These are phyloP conservation scores for Penicillium sp. DNA, from an alignment of 2,329 filamentous ascomycete genomes.

Conservation along the genomic window DNA sequence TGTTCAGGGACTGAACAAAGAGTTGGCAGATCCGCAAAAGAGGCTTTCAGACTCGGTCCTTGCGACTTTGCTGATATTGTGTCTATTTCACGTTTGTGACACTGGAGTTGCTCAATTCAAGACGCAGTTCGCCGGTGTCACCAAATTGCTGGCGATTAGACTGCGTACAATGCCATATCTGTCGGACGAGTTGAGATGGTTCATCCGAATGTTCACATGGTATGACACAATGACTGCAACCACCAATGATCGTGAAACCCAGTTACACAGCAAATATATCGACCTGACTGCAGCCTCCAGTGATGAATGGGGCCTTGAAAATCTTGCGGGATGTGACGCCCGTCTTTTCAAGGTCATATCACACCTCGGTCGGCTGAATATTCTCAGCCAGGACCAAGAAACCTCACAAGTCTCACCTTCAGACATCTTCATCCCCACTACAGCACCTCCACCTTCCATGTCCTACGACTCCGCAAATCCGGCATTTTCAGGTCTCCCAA, in stretches of 20 bases:
- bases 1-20: conserved; percentile 80
- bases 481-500: conserved; percentile 24
- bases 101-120: conserved; percentile 92
- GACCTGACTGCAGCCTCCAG: conserved; percentile 68
- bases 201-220: conserved; percentile 91
- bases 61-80: conserved; percentile 84
- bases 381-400: conserved; percentile 72
- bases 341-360: conserved; percentile 85
- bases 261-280: conserved; percentile 68
- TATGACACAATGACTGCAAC: conserved; percentile 92
- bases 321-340: conserved; percentile 85
- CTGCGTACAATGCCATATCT: conserved; percentile 63
- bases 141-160: conserved; percentile 82
- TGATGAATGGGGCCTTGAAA: conserved; percentile 77
- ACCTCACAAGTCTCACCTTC: conserved; percentile 18
- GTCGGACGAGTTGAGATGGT: conserved; percentile 76
- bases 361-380: conserved; percentile 80
- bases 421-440: conserved; percentile 24
- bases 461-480: conserved; percentile 32
- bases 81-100: conserved; percentile 91
- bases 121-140: conserved; percentile 90
- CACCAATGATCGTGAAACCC: conserved; percentile 88
- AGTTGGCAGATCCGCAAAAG: conserved; percentile 75
- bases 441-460: conserved; percentile 42
- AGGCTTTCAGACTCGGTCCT: conserved; percentile 85